These are phyloP conservation scores for Mucuna pruriens DNA, from an alignment of 306 rosid species.

Conservation along the genomic window DNA sequence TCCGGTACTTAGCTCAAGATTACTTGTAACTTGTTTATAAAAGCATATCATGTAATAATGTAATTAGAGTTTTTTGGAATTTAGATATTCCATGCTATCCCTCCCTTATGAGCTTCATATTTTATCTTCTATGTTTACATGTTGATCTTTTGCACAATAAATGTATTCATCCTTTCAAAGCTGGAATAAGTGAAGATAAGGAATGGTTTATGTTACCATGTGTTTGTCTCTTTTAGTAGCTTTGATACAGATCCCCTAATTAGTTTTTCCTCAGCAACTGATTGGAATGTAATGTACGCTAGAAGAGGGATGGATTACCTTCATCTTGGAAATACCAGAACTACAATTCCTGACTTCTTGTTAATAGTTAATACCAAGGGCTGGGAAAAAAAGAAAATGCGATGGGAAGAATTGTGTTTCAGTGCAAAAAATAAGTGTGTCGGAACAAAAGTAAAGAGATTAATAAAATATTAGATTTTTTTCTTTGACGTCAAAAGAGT, in stretches of 20 bases:
- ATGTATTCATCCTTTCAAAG: background rate
- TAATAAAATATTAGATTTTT: too few relatives aligned
- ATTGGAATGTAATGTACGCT: background rate
- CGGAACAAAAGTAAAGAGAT: too few relatives aligned
- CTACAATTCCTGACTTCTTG: background rate
- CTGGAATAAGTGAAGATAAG: background rate
- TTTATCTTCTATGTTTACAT: background rate
- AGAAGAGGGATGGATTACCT: background rate
- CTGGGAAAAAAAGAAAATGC: background rate
- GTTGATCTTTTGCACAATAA: background rate
- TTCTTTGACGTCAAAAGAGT: background rate
- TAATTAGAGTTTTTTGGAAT: background rate
- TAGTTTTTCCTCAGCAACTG: background rate
- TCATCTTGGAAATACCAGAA: background rate
- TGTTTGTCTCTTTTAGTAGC: background rate
- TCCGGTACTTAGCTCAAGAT: background rate
- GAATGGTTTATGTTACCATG: background rate
- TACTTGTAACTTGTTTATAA: background rate
- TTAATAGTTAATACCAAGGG: background rate
- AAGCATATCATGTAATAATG: background rate
- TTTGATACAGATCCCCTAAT: background rate
- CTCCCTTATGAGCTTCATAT: conserved; percentile 42
- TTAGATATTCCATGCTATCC: conserved; percentile 2
- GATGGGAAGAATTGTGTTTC: background rate
- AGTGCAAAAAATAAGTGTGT: background rate